Evolutionary conservation across 257 asterid genomes (phyloP).

Genomic region (Mitragyna speciosa): DNA sequence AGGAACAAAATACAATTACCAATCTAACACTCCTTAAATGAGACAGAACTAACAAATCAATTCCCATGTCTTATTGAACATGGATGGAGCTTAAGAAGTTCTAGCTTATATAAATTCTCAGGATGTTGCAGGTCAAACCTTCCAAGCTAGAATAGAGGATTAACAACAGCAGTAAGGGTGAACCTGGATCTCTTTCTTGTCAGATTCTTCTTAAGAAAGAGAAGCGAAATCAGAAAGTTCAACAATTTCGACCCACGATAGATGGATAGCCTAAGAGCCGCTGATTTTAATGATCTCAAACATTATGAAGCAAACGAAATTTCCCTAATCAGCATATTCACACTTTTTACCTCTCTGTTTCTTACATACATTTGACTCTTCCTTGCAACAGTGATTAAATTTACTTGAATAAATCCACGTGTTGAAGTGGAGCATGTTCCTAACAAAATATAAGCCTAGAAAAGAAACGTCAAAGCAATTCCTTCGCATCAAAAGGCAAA

Average conservation of each 20-base stretch:
- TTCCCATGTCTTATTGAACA: conserved; percentile 15
- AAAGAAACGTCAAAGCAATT: neutral
- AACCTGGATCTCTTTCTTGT: conserved; percentile 36
- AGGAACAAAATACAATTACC: neutral
- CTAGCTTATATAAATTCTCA: conserved; percentile 29
- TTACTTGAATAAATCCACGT: neutral
- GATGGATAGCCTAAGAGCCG: conserved; percentile 8
- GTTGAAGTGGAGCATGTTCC: neutral
- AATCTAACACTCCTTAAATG: conserved; percentile 9
- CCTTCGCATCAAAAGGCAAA: conserved; percentile 2
- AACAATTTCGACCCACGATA: conserved; percentile 12
- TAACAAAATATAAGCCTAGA: neutral
- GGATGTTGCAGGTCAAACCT: conserved; percentile 43
- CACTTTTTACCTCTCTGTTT: neutral
- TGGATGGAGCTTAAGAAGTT: conserved; percentile 6
- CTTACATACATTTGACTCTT: conserved; percentile 8
- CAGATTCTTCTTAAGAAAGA: conserved; percentile 23
- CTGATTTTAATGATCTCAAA: conserved; percentile 1
- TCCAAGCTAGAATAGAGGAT: conserved; percentile 19
- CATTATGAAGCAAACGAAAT: neutral
- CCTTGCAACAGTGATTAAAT: neutral
- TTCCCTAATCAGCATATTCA: neutral
- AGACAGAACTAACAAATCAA: conserved; percentile 14
- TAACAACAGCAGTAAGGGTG: conserved; percentile 22
- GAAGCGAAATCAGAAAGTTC: neutral